These are phyloP conservation scores for Saccharomycopsis fermentans DNA, from an alignment of 805 yeast species.

Conservation along the genomic window DNA sequence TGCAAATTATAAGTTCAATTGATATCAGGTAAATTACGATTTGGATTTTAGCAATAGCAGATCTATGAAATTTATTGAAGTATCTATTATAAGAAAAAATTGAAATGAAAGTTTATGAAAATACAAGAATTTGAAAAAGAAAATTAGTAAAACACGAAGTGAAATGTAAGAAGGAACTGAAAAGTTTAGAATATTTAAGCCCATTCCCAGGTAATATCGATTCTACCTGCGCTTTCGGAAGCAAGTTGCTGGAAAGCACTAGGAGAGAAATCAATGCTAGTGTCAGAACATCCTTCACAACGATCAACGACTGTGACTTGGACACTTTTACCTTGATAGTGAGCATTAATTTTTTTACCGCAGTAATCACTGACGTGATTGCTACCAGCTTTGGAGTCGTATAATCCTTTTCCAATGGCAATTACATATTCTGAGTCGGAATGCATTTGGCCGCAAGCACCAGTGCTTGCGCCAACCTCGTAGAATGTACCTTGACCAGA, in stretches of 20 bases:
- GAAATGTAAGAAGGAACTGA: background rate
- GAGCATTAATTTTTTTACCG: conserved; percentile 39
- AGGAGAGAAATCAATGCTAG: conserved; percentile 45
- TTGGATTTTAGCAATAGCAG: background rate
- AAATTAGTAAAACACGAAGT: background rate
- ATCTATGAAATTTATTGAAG: background rate
- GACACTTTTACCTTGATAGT: conserved; percentile 38
- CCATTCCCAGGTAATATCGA: conserved; percentile 10
- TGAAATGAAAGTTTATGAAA: background rate
- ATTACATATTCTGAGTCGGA: conserved; percentile 26
- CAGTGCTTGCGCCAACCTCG: conserved; percentile 24
- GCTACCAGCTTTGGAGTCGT: conserved; percentile 20
- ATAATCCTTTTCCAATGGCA: conserved; percentile 39
- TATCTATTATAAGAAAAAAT: background rate
- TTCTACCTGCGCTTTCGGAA: conserved; percentile 20
- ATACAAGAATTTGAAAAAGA: background rate
- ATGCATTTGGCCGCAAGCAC: conserved; percentile 11
- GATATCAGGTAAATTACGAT: background rate
- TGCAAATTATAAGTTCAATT: too few species aligned
- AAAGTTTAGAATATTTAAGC: background rate
- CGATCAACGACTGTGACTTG: conserved; percentile 45
- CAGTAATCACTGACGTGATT: conserved; percentile 32
- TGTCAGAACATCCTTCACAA: conserved; percentile 38
- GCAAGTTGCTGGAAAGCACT: conserved; percentile 40
- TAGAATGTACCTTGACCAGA: conserved; percentile 29